A percentile compares a stretch with the other conserved stretches of the same genome.
These are phyloP conservation scores for Pseudogymnoascus sp. DNA, from an alignment of 2,329 filamentous ascomycete genomes.

Conservation along the genomic window DNA sequence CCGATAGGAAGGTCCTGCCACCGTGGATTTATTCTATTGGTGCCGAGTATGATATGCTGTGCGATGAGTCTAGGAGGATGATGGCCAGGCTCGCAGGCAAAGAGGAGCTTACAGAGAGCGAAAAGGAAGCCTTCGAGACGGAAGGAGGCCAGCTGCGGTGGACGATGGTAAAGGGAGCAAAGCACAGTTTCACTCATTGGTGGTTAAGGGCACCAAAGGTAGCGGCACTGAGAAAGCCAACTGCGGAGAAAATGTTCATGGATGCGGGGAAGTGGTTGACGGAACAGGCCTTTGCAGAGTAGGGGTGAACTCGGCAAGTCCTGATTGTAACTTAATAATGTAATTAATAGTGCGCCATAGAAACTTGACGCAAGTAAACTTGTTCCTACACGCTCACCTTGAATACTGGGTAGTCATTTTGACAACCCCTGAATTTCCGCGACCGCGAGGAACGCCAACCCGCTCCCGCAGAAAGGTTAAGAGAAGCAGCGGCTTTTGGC, in stretches of 20 bases:
- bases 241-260: conserved; percentile 1
- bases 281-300: background rate
- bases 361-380: background rate
- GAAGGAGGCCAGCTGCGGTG: background rate
- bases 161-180: background rate
- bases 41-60: conserved; percentile 24
- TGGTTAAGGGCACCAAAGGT: background rate
- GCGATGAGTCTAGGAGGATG: conserved; percentile 18
- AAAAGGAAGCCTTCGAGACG: background rate
- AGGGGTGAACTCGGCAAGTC: background rate
- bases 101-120: conserved; percentile 2
- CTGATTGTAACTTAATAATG: background rate
- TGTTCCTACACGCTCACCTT: background rate
- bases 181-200: conserved; percentile 3
- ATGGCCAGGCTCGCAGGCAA: conserved; percentile 13
- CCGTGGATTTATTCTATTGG: conserved; percentile 20
- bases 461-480: background rate
- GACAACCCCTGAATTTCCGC: background rate
- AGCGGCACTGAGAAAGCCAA: background rate
- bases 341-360: background rate
- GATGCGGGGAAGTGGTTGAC: conserved; percentile 2
- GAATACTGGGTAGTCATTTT: background rate
- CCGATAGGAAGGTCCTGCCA: conserved; percentile 19
- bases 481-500: too few relatives aligned
- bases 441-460: background rate